These are phyloP conservation scores for Austroboletus novae-zelandiae DNA, from an alignment of 1,284 basidiomycete species.

Conservation along the genomic window DNA sequence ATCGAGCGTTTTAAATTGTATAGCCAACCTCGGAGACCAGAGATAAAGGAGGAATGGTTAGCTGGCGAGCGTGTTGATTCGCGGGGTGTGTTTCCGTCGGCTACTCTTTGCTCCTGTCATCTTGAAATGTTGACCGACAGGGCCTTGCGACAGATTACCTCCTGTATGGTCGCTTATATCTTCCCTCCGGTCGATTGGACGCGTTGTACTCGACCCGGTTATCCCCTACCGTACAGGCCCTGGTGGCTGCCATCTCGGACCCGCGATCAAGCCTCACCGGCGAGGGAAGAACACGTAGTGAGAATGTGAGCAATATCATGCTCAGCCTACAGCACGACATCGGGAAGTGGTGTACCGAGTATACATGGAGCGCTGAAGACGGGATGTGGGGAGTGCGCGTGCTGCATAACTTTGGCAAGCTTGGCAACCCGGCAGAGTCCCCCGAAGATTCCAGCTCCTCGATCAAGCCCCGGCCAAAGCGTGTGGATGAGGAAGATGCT, in stretches of 20 bases:
- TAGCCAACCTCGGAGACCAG: conserved; percentile 73
- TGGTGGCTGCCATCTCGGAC: conserved; percentile 75
- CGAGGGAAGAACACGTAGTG: conserved; percentile 43
- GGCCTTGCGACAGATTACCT: conserved; percentile 65
- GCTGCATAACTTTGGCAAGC: conserved; percentile 89
- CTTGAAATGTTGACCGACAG: conserved; percentile 22
- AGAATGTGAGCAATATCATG: conserved; percentile 72
- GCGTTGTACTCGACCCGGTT: conserved; percentile 86
- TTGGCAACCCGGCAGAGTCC: conserved; percentile 36
- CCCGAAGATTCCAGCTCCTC: conserved; percentile 25
- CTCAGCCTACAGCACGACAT: conserved; percentile 89
- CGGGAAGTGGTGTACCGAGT: conserved; percentile 92
- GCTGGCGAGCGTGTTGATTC: conserved; percentile 74
- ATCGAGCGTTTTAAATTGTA: conserved; percentile 83
- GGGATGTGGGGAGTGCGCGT: conserved; percentile 88
- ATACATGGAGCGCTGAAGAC: conserved; percentile 92
- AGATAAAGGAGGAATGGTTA: conserved; percentile 74
- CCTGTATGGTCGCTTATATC: conserved; percentile 89
- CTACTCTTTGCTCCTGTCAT: conserved; percentile 2
- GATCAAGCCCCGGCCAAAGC: conserved; percentile 40
- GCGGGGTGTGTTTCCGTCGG: conserved; percentile 55
- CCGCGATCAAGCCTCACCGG: conserved; percentile 50
- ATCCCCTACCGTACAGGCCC: conserved; percentile 65
- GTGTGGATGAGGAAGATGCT: conserved; percentile 87
- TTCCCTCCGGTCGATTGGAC: conserved; percentile 86